Base-by-base conservation (phyloP, 2,329 filamentous ascomycete genomes). In the Shiraia bambusicola region DNA sequence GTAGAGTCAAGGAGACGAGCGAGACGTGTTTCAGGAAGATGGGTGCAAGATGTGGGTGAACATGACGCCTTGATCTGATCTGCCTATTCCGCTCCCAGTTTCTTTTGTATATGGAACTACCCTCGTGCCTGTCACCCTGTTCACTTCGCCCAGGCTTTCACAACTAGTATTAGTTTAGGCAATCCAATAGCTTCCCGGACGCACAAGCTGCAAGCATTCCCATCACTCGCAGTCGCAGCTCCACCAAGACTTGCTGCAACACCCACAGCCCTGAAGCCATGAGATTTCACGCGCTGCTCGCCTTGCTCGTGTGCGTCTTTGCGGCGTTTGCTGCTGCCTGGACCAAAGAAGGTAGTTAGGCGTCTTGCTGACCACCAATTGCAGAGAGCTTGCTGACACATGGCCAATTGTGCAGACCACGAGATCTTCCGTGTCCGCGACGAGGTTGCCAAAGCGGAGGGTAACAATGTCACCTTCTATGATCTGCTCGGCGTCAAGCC, bases 391-490 rank as follows among this genome's bases (percentile, higher is more conserved):
- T 56, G 54, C 55, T 58, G 36, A 54, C 47, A 38, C 40, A 22
- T 42, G 26, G 49, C 46, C n/a, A n/a, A n/a, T n/a, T 37, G 19
- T 48, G 25, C 61, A 94, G 93, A 98, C 72, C 89, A 94, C 66
- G 93, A 98, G 73, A 97, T 98, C 74, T 98, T 98, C 76, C 87
- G 90, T 59, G 79, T 98, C 49, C 86, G 86, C 63, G 90, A 96
- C 73, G 93, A 97, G 68, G 81, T 98, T 41, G 74, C 80, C 47
- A 72, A 81, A 31, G 76, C 83, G 52, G 88, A 96, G 69, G 90
- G 93, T 43, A 62, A 76, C 37, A 84, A 87, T 49, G 79, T 88
- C 46, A 93, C 88, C 58, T 98, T 98, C 72, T 98, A 98, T 80
- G 76, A 94, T 66, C 93, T 95, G 72, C 77, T 98, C 50, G 90